phyloP scores from a whole-genome alignment of 352 stramenopile genomes.

The Pythium angustatum region DNA sequence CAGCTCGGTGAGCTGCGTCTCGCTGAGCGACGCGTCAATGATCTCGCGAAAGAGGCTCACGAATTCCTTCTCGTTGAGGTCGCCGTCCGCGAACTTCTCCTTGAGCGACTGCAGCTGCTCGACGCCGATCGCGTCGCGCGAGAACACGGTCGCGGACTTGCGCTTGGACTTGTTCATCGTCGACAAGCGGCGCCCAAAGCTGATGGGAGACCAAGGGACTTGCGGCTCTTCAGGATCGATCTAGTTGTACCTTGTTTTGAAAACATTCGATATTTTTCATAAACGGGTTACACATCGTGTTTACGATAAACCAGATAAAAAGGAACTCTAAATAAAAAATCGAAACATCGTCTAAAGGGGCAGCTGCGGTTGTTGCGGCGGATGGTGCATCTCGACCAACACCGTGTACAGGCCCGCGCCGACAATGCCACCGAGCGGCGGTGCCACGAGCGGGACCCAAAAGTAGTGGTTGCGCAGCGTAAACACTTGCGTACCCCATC shows the following conservation, averaged over 20 bases:
- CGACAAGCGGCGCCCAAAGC: not conserved
- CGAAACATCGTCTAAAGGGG: not conserved
- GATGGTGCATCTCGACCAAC: constrained; percentile 58
- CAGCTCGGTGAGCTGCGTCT: constrained; percentile 80
- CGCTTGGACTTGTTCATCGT: constrained; percentile 27
- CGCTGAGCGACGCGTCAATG: constrained; percentile 71
- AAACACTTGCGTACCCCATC: constrained; percentile 59
- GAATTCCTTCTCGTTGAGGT: constrained; percentile 85
- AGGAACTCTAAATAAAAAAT: not conserved
- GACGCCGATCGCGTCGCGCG: constrained; percentile 77
- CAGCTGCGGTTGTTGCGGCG: constrained; percentile 10
- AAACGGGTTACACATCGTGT: not conserved
- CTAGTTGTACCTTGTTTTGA: not conserved
- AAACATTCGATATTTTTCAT: constrained; percentile 9
- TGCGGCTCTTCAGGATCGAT: constrained; percentile 14
- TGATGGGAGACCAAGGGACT: not conserved
- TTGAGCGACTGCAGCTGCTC: constrained; percentile 84
- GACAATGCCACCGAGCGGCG: constrained; percentile 40
- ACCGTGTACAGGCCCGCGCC: constrained; percentile 50
- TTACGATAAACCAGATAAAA: not conserved
- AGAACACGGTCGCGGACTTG: constrained; percentile 66
- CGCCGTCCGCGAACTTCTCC: constrained; percentile 80
- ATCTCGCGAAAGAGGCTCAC: constrained; percentile 83
- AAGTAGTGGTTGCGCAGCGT: constrained; percentile 55
- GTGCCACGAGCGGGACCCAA: constrained; percentile 57